Evolutionary conservation across 2,329 filamentous ascomycete species (phyloP).

Genomic region (Aspergillus sp.): DNA sequence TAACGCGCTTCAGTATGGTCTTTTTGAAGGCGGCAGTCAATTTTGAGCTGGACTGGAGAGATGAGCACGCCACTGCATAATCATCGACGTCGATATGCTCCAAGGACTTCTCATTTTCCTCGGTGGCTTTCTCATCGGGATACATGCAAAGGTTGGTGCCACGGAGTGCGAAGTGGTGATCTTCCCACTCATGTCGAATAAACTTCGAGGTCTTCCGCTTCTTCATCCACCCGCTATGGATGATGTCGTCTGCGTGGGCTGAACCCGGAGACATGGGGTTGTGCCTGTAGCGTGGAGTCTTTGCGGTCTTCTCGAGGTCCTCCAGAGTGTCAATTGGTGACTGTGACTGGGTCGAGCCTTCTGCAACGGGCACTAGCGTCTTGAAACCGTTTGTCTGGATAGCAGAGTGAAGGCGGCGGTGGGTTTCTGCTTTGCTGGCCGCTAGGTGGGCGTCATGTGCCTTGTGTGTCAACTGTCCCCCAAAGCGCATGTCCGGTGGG

Average conservation of each 20-base stretch:
- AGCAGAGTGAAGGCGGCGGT: constrained; percentile 25
- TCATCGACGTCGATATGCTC: constrained; percentile 74
- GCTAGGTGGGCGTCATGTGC: constrained; percentile 23
- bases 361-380: constrained; percentile 32
- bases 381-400: constrained; percentile 24
- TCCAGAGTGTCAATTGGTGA: constrained; percentile 33
- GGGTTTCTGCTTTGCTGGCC: constrained; percentile 44
- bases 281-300: constrained; percentile 18
- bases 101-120: constrained; percentile 46
- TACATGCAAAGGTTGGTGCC: constrained; percentile 54
- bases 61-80: constrained; percentile 61
- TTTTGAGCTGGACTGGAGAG: constrained; percentile 72
- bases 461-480: constrained; percentile 30
- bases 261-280: constrained; percentile 17
- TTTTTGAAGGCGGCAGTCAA: constrained; percentile 80
- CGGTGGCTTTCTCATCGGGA: constrained; percentile 23
- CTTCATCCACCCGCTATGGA: constrained; percentile 64
- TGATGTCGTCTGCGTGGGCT: constrained; percentile 39
- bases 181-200: constrained; percentile 89
- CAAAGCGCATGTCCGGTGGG: constrained; percentile 88
- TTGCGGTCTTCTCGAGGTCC: constrained; percentile 25
- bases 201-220: constrained; percentile 62
- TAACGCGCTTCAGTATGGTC: constrained; percentile 43
- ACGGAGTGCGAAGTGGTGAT: constrained; percentile 81
- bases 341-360: constrained; percentile 21